Evolutionary conservation across 345 rosid genomes (phyloP).

Genomic region (Eucalyptus grandis): DNA sequence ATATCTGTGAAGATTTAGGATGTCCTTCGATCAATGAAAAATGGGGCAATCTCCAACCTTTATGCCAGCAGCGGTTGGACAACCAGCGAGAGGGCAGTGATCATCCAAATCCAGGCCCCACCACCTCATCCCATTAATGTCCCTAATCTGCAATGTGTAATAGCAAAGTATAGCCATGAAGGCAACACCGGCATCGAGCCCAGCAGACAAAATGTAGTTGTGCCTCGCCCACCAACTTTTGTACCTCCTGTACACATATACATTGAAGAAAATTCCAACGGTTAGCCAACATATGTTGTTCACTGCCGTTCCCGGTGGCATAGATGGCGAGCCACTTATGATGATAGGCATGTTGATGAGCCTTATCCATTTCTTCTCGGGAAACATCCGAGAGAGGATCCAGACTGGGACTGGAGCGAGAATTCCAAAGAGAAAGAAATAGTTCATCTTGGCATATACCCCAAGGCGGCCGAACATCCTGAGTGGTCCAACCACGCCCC

Average conservation of each 20-base stretch:
- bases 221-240: constrained; percentile 47
- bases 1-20: not conserved
- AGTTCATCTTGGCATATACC: constrained; percentile 31
- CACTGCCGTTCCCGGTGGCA: constrained; percentile 20
- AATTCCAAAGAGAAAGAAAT: constrained; percentile 38
- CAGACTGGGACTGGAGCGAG: constrained; percentile 32
- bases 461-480: constrained; percentile 35
- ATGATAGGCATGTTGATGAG: constrained; percentile 26
- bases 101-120: constrained; percentile 35
- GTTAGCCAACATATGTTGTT: constrained; percentile 22
- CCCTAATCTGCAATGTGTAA: constrained; percentile 13
- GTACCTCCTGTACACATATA: constrained; percentile 9
- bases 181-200: constrained; percentile 45
- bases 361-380: constrained; percentile 25
- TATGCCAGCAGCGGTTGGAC: constrained; percentile 32
- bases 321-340: constrained; percentile 5
- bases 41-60: constrained; percentile 26
- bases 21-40: not conserved
- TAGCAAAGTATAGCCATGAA: constrained; percentile 29
- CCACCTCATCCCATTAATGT: constrained; percentile 30
- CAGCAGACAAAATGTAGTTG: constrained; percentile 34
- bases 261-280: constrained; percentile 20
- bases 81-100: constrained; percentile 32
- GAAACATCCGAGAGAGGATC: constrained; percentile 19
- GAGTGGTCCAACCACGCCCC: constrained; percentile 46